These are phyloP conservation scores for Tuber brumale DNA, from an alignment of 495 filamentous ascomycete genomes.

Conservation along the genomic window DNA sequence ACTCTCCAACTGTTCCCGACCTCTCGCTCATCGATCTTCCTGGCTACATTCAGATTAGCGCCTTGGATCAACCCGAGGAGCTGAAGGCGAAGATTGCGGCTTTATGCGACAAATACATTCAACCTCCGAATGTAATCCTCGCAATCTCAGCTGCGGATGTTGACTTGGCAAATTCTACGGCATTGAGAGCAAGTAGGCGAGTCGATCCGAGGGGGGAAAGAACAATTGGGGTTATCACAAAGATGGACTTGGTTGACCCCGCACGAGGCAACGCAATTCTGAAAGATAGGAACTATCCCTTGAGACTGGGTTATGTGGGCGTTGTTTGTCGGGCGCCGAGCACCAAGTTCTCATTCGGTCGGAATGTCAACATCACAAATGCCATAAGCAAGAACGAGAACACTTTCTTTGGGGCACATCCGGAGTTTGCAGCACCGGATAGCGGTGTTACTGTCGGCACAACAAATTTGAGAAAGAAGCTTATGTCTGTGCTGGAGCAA, in stretches of 20 bases:
- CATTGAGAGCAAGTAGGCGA: constrained; percentile 77
- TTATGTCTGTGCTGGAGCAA: constrained; percentile 95
- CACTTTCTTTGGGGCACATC: constrained; percentile 78
- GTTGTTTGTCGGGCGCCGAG: constrained; percentile 74
- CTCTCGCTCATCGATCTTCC: constrained; percentile 94
- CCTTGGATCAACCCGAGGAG: constrained; percentile 80
- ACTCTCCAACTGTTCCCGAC: constrained; percentile 91
- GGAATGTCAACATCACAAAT: constrained; percentile 70
- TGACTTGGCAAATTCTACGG: constrained; percentile 92
- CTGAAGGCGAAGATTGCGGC: constrained; percentile 93
- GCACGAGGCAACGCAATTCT: constrained; percentile 69
- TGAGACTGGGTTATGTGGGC: constrained; percentile 93
- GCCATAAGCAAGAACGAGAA: constrained; percentile 84
- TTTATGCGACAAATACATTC: constrained; percentile 97
- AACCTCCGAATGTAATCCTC: constrained; percentile 89
- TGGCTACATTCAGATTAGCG: constrained; percentile 93
- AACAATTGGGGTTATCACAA: constrained; percentile 96
- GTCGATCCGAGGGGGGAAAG: constrained; percentile 92
- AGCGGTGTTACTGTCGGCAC: constrained; percentile 68
- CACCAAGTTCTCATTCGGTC: constrained; percentile 66
- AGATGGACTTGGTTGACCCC: constrained; percentile 96
- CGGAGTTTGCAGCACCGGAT: constrained; percentile 67
- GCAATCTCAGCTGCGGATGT: constrained; percentile 97
- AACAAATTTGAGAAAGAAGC: constrained; percentile 77
- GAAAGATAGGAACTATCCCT: constrained; percentile 82